Percentiles rank a stretch among this genome's conserved stretches.
Conservation (phyloP, 2,329 filamentous ascomycete genomes). For the Xylariaceae sp. region DNA sequence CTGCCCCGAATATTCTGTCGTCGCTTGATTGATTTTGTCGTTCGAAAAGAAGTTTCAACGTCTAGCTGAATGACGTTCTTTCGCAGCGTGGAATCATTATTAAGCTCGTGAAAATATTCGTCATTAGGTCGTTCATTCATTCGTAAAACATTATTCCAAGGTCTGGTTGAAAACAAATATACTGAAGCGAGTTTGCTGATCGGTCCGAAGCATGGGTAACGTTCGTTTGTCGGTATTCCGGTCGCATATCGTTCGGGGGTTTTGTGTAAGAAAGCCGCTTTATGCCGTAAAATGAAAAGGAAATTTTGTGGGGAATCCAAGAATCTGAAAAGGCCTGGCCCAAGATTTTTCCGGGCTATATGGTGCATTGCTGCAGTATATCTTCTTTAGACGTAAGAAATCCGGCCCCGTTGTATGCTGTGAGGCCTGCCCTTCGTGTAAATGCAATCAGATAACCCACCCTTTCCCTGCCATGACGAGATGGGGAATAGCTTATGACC, state of each 20-base stretch:
- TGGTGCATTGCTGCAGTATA: constrained; percentile 62
- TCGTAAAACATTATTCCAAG: constrained; percentile 44
- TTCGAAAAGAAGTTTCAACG: constrained; percentile 30
- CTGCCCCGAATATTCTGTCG: constrained; percentile 26
- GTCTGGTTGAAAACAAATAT: constrained; percentile 30
- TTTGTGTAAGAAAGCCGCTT: constrained; percentile 43
- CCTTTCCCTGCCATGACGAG: constrained; percentile 56
- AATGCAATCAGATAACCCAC: constrained; percentile 54
- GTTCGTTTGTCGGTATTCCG: constrained; percentile 12
- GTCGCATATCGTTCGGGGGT: constrained; percentile 35
- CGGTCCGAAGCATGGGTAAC: constrained; percentile 5
- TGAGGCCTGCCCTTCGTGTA: constrained; percentile 48
- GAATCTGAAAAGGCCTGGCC: constrained; percentile 44
- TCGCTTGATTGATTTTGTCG: constrained; percentile 27
- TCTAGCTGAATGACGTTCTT: constrained; percentile 33
- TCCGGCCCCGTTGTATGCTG: constrained; percentile 43
- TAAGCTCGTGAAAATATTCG: constrained; percentile 33
- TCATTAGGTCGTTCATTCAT: constrained; percentile 38
- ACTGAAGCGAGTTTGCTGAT: constrained; percentile 38
- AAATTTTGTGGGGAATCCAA: constrained; percentile 38
- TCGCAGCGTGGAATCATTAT: constrained; percentile 44
- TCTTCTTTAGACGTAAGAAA: constrained; percentile 49
- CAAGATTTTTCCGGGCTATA: constrained; percentile 45
- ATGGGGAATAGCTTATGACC: constrained; percentile 42
- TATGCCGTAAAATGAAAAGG: constrained; percentile 37